phyloP scores from a whole-genome alignment of 371 early-diverging fungal genomes.

The Mucor velutinosus region DNA sequence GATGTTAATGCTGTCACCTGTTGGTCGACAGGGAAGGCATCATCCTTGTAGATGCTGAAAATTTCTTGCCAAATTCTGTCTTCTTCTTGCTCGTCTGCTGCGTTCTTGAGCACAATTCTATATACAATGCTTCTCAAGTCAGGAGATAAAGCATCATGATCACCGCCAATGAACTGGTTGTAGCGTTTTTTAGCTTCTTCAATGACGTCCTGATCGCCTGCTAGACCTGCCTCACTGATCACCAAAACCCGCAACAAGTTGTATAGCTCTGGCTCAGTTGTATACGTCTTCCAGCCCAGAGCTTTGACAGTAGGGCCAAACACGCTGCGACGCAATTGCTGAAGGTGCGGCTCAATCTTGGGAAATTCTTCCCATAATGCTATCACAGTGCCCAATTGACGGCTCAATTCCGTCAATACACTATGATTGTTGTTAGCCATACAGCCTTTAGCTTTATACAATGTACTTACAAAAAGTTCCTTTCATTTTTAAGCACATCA shows the following conservation, averaged over 20 bases:
- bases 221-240: slow-evolving; percentile 46
- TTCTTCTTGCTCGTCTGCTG: slow-evolving; percentile 55
- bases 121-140: slow-evolving; percentile 75
- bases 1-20: slow-evolving; percentile 67
- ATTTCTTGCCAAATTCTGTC: slow-evolving; percentile 57
- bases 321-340: slow-evolving; percentile 46
- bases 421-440: slow-evolving; percentile 1
- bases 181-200: slow-evolving; percentile 14
- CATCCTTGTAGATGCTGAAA: slow-evolving; percentile 64
- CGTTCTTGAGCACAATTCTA: slow-evolving; percentile 63
- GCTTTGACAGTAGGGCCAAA: slow-evolving; percentile 48
- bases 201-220: slow-evolving; percentile 24
- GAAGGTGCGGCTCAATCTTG: slow-evolving; percentile 42
- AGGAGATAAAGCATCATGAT: slow-evolving; percentile 59
- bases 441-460: background rate
- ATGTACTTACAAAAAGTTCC: slow-evolving; percentile 57
- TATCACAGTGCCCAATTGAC: slow-evolving; percentile 40
- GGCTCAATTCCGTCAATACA: slow-evolving; percentile 59
- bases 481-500: slow-evolving; percentile 60
- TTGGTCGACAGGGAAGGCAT: slow-evolving; percentile 60
- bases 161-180: background rate
- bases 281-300: slow-evolving; percentile 61
- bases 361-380: slow-evolving; percentile 54
- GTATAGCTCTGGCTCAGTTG: slow-evolving; percentile 48
- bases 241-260: slow-evolving; percentile 50